Evolutionary conservation across 108 stramenopile genomes (phyloP), one percentile per base, ranked within the genome.

Genomic region (Nitzschia palea): DNA sequence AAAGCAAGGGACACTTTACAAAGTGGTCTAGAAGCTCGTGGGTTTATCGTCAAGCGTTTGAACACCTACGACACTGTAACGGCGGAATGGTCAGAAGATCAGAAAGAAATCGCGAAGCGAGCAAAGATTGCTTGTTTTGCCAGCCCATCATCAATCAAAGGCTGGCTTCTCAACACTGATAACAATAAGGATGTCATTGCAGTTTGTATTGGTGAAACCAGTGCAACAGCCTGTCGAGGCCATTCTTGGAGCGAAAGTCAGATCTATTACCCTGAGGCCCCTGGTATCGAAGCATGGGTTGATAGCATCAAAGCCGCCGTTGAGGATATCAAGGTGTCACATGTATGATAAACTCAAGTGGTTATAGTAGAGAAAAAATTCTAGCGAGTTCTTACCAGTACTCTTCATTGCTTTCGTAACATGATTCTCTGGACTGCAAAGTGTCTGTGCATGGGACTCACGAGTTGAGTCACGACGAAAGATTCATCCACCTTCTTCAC

Each of bases 31-130:
- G 68, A 79, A 45, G 61, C 58, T 14, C 63, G 86, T 44, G 87
- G 84, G 12, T 87, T 94, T 65, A 31, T 29, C 31, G 87, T 94
- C 2, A 71, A 67, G 4, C 78, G 93, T 55, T 63, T 94, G 9
- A 86, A 94, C 51, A 91, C 93, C 1, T 94, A 94, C 55, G 89
- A 94, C 62, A 94, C 93, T 15, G 81, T 91, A 32, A 75, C 88
- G 35, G 93, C 89, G 4, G 56, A 54, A 8, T 94, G 86, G 86
- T 72, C 59, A 37, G 70, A 79, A 0, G 73, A 83, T 8, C 73
- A 90, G 67, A 58, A 74, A 31, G 58, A 73, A 36, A 5, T 55
- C 15, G 78, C 88, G 32, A 31, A 68, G 57, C 55, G 62, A 4
- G 78, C 70, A 9, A 72, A 79, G 44, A 70, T 94, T 43, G 86